Evolutionary conservation across 2,329 filamentous ascomycete genomes (phyloP).

Genomic region (Trichoderma sp.): DNA sequence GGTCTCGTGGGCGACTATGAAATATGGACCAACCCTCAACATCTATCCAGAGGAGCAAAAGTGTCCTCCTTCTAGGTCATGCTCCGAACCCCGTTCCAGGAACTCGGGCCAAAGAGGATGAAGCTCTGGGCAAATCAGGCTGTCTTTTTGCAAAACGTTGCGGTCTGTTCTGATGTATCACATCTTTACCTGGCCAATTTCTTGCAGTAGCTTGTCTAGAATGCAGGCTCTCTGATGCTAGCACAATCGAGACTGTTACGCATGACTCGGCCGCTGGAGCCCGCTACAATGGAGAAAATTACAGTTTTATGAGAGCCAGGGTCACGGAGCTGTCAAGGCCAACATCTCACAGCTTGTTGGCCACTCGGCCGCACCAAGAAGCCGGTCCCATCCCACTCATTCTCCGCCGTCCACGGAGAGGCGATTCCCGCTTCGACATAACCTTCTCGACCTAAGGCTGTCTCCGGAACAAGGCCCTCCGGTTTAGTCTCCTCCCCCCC

Average conservation of each 20-base stretch:
- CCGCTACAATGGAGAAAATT: background rate
- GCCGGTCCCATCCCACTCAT: background rate
- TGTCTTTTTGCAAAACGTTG: background rate
- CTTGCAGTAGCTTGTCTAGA: conserved; percentile 17
- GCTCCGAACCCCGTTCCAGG: background rate
- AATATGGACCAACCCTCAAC: background rate
- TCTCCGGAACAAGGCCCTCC: background rate
- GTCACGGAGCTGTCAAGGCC: conserved; percentile 8
- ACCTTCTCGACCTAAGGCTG: background rate
- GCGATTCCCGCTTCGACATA: background rate
- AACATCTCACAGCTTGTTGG: background rate
- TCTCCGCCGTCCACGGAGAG: background rate
- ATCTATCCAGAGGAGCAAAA: background rate
- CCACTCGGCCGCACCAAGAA: conserved; percentile 8
- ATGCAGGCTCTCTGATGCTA: conserved; percentile 4
- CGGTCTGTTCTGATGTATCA: background rate
- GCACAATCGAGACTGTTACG: conserved; percentile 1
- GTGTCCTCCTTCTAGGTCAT: background rate
- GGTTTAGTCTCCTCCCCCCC: background rate
- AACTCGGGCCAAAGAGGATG: background rate
- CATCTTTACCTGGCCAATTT: conserved; percentile 2
- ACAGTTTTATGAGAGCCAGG: background rate
- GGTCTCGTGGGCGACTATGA: background rate
- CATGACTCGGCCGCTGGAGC: conserved; percentile 9
- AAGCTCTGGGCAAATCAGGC: conserved; percentile 2